These are phyloP conservation scores for Angomonas deanei DNA, from an alignment of 208 protist genomes.

Conservation along the genomic window DNA sequence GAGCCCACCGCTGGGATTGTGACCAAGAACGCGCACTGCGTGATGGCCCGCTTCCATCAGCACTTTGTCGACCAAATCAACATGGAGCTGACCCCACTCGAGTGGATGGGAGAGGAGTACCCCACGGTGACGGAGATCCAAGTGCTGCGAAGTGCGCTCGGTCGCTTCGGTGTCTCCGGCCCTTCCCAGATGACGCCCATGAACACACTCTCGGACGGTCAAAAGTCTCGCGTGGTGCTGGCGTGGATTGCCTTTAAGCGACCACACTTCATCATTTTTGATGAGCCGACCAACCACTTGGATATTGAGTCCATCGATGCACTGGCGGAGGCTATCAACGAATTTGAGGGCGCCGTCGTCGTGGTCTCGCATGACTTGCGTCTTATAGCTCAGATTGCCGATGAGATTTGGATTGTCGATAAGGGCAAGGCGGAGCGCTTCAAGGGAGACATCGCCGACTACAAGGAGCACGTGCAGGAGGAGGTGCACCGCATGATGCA, in stretches of 20 bases:
- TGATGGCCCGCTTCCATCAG: constrained; percentile 95
- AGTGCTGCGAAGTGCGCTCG: constrained; percentile 90
- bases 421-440: constrained; percentile 81
- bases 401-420: constrained; percentile 96
- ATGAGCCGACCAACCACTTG: constrained; percentile 97
- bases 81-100: constrained; percentile 86
- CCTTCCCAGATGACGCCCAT: constrained; percentile 90
- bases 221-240: constrained; percentile 96
- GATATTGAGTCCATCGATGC: constrained; percentile 97
- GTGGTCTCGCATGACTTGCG: constrained; percentile 96
- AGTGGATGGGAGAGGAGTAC: constrained; percentile 94
- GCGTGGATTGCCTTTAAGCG: constrained; percentile 89
- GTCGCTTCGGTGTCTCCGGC: constrained; percentile 91
- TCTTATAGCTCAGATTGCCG: constrained; percentile 92
- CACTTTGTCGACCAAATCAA: constrained; percentile 96
- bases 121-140: constrained; percentile 78
- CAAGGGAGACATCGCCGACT: constrained; percentile 88
- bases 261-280: constrained; percentile 97
- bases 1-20: constrained; percentile 87
- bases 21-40: constrained; percentile 89
- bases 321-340: constrained; percentile 89
- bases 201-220: constrained; percentile 93
- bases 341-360: constrained; percentile 93
- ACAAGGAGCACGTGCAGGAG: constrained; percentile 89
- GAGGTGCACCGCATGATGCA: constrained; percentile 83